A percentile compares a stretch with the other conserved stretches of the same genome.
phyloP scores from a whole-genome alignment of 2,329 filamentous ascomycete genomes.

The Neonectria ditissima region DNA sequence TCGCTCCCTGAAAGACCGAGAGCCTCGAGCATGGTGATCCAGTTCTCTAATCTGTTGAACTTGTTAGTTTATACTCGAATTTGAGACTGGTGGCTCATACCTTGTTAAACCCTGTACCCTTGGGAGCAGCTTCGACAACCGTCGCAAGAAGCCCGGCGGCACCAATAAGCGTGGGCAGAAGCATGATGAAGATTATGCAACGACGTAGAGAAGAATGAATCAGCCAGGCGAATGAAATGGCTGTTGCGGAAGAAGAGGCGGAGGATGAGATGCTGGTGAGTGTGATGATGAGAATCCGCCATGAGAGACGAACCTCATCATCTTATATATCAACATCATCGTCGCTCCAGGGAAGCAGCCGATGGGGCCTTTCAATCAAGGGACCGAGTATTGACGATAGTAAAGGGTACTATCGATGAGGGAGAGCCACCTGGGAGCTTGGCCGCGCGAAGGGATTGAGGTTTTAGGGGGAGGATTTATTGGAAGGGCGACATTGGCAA shows the following conservation, averaged over 20 bases:
- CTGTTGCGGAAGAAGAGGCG: constrained; percentile 20
- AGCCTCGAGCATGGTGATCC: not conserved
- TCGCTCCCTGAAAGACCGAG: constrained; percentile 6
- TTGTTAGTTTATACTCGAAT: constrained; percentile 19
- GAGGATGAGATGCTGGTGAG: constrained; percentile 34
- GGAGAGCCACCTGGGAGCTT: constrained; percentile 29
- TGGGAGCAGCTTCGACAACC: constrained; percentile 44
- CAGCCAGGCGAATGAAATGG: constrained; percentile 31
- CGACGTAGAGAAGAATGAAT: not conserved
- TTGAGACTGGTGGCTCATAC: constrained; percentile 25
- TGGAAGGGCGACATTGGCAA: constrained; percentile 25
- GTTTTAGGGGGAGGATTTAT: constrained; percentile 14
- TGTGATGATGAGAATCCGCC: constrained; percentile 33
- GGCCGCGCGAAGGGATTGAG: constrained; percentile 6
- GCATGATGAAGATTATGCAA: constrained; percentile 35
- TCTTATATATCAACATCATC: constrained; percentile 41
- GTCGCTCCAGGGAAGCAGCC: constrained; percentile 30
- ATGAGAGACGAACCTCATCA: constrained; percentile 22
- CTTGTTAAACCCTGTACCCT: constrained; percentile 29
- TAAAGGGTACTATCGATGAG: constrained; percentile 32
- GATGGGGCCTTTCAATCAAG: constrained; percentile 28
- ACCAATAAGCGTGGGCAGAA: constrained; percentile 39
- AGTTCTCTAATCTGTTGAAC: constrained; percentile 17
- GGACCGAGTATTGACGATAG: constrained; percentile 35
- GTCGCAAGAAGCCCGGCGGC: constrained; percentile 43